phyloP scores from a whole-genome alignment of 208 protist species.

The Leishmania tropica region DNA sequence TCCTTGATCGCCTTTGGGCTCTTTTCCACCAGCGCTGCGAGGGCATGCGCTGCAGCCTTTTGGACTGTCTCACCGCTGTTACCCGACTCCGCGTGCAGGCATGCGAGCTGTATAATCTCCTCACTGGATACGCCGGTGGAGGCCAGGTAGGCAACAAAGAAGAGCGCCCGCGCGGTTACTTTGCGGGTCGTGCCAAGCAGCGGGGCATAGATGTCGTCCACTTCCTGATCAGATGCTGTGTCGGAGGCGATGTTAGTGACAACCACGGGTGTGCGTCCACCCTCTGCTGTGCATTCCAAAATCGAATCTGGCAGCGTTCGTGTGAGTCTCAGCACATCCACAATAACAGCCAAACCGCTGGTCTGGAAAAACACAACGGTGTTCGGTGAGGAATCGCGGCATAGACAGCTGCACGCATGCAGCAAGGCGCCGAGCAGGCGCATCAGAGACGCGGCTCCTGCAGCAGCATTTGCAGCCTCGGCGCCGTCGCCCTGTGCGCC shows the following conservation, averaged over 20 bases:
- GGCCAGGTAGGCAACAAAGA: slow-evolving; percentile 58
- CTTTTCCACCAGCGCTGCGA: slow-evolving; percentile 36
- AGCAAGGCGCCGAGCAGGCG: slow-evolving; percentile 43
- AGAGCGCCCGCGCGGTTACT: slow-evolving; percentile 45
- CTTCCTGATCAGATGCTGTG: not conserved
- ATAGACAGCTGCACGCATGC: slow-evolving; percentile 73
- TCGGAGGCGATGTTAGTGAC: slow-evolving; percentile 1
- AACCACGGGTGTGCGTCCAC: not conserved
- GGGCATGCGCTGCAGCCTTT: slow-evolving; percentile 38
- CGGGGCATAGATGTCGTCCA: not conserved
- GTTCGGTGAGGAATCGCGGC: slow-evolving; percentile 56
- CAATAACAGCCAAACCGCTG: slow-evolving; percentile 38
- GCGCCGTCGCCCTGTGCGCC: not conserved
- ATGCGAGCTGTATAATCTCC: slow-evolving; percentile 33
- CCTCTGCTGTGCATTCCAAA: not conserved
- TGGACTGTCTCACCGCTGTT: slow-evolving; percentile 40
- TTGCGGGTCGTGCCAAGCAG: slow-evolving; percentile 27
- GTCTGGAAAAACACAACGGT: slow-evolving; percentile 42
- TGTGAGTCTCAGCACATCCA: slow-evolving; percentile 19
- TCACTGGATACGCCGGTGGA: slow-evolving; percentile 43
- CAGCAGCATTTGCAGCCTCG: not conserved
- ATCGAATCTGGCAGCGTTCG: not conserved
- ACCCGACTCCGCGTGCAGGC: slow-evolving; percentile 17
- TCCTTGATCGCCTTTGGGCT: slow-evolving; percentile 32
- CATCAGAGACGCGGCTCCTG: slow-evolving; percentile 11